phyloP scores from a whole-genome alignment of 139 green algal species.

The Marvania coccoides region DNA sequence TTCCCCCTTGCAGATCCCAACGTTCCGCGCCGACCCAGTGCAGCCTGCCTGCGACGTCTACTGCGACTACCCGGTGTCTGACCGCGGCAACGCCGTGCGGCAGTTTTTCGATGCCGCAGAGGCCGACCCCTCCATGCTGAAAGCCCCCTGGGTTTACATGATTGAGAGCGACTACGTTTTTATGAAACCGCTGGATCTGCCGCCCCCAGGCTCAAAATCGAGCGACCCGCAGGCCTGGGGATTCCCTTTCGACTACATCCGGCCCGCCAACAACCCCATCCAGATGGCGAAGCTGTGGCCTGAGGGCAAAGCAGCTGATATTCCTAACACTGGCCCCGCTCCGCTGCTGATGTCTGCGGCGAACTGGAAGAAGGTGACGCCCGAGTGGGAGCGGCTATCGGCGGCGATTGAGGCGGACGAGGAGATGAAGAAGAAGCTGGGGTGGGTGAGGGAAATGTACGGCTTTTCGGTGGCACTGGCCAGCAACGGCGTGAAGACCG shows the following conservation, averaged over 20 bases:
- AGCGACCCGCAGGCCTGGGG: constrained; percentile 22
- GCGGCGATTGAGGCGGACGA: constrained; percentile 65
- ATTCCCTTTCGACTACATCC: constrained; percentile 75
- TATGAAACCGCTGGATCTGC: constrained; percentile 45
- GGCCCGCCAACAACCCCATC: constrained; percentile 26
- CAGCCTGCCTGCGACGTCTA: constrained; percentile 52
- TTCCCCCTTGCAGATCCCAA: too few species aligned
- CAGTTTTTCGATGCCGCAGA: constrained; percentile 54
- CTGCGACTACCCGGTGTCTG: constrained; percentile 71
- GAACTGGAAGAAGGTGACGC: constrained; percentile 48
- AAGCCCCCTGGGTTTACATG: constrained; percentile 61
- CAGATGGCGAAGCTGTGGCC: constrained; percentile 18
- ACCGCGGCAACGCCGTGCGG: constrained; percentile 64
- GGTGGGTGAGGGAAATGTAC: constrained; percentile 90
- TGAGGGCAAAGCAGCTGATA: background rate
- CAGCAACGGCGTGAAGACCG: constrained; percentile 25
- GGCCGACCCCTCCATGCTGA: constrained; percentile 38
- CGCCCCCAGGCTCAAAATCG: background rate
- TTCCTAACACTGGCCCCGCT: constrained; percentile 52
- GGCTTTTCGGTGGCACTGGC: constrained; percentile 49
- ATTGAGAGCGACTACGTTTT: constrained; percentile 76
- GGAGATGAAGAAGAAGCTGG: constrained; percentile 46
- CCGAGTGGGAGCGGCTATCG: constrained; percentile 70
- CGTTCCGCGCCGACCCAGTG: constrained; percentile 46
- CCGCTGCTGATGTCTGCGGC: constrained; percentile 52